Evolutionary conservation across 805 yeast species (phyloP).

Genomic region (Metschnikowia reukaufii): DNA sequence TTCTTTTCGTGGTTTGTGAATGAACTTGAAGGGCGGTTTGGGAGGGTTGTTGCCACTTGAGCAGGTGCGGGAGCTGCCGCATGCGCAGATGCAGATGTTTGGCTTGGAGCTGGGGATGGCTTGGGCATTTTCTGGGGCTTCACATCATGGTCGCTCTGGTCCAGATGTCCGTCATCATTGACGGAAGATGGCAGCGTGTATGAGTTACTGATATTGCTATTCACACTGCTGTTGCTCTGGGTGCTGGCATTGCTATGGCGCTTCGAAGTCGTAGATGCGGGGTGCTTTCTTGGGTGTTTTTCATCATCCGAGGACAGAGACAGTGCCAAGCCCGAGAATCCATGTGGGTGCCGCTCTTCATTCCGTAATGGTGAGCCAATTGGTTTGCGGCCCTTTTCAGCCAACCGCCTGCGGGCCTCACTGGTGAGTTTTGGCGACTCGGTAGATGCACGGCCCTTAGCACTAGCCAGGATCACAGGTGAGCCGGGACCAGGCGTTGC

Average conservation of each 20-base stretch:
- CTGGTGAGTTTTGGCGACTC: conserved; percentile 22
- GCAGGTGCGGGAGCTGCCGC: not conserved
- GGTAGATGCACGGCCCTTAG: conserved; percentile 21
- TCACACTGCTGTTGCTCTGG: conserved; percentile 16
- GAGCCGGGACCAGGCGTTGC: conserved; percentile 5
- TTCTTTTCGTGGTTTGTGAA: conserved; percentile 20
- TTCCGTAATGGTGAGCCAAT: conserved; percentile 18
- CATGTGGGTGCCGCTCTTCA: conserved; percentile 4
- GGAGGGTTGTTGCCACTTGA: conserved; percentile 8
- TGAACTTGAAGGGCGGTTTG: conserved; percentile 18
- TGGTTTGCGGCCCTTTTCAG: conserved; percentile 10
- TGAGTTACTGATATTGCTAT: conserved; percentile 18
- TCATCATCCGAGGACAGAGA: conserved; percentile 26
- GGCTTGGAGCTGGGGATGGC: no score
- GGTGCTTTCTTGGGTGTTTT: conserved; percentile 18
- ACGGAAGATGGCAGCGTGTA: conserved; percentile 41
- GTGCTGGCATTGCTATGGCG: conserved; percentile 18
- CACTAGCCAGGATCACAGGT: conserved; percentile 5
- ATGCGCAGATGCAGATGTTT: no score
- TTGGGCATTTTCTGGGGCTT: conserved; percentile 7
- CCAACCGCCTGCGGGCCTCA: conserved; percentile 8
- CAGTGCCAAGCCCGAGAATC: conserved; percentile 22
- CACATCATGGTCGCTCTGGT: conserved; percentile 18
- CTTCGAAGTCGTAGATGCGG: conserved; percentile 9
- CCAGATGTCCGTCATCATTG: conserved; percentile 26